phyloP scores from a whole-genome alignment of 2,329 filamentous ascomycete genomes.

The Diplodia corticola region DNA sequence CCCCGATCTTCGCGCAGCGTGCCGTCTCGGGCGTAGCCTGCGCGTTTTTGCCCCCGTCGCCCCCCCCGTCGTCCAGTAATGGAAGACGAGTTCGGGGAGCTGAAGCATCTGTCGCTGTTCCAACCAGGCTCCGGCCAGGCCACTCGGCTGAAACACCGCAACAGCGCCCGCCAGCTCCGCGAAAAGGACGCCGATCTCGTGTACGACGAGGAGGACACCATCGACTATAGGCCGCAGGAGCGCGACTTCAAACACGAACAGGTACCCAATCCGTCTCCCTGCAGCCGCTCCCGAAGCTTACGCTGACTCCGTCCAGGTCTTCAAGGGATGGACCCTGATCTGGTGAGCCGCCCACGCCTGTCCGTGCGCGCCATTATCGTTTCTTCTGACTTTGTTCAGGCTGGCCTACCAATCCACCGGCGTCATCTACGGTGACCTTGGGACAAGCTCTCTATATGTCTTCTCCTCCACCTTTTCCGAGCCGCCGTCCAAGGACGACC shows the following conservation, averaged over 20 bases:
- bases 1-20: slow-evolving; percentile 15
- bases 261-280: background rate
- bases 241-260: slow-evolving; percentile 26
- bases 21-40: slow-evolving; percentile 4
- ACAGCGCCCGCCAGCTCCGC: background rate
- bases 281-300: background rate
- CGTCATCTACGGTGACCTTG: slow-evolving; percentile 71
- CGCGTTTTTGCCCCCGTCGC: background rate
- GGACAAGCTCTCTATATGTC: slow-evolving; percentile 68
- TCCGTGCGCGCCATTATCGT: slow-evolving; percentile 25
- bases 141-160: slow-evolving; percentile 16
- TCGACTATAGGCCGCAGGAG: slow-evolving; percentile 20
- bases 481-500: slow-evolving; percentile 57
- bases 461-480: slow-evolving; percentile 66
- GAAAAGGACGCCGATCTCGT: slow-evolving; percentile 24
- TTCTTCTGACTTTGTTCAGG: slow-evolving; percentile 33
- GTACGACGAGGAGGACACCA: slow-evolving; percentile 24
- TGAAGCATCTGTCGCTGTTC: slow-evolving; percentile 14
- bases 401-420: slow-evolving; percentile 66
- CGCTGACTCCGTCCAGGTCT: slow-evolving; percentile 17
- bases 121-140: slow-evolving; percentile 3
- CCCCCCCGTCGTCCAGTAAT: slow-evolving; percentile 11
- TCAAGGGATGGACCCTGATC: slow-evolving; percentile 24
- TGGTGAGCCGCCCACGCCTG: slow-evolving; percentile 9
- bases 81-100: slow-evolving; percentile 11